Evolutionary conservation across 495 filamentous ascomycete genomes (phyloP).

Genomic region (Penicillium bovifimosum): DNA sequence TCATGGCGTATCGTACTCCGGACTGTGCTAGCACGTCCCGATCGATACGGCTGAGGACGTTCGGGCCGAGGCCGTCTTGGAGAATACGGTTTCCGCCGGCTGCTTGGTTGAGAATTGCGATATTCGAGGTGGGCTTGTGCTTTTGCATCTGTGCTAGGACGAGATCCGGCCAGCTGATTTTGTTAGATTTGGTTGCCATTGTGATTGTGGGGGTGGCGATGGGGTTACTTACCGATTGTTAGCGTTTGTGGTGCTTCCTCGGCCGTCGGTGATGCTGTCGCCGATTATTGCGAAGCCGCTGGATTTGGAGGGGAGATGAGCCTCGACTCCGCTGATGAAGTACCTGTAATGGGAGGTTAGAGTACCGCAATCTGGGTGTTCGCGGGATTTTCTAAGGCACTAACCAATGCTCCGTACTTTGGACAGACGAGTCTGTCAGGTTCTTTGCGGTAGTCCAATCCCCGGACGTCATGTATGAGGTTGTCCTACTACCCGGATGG

Average conservation of each 20-base stretch:
- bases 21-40: slow-evolving; percentile 56
- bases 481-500: slow-evolving; percentile 66
- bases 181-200: background rate
- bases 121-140: slow-evolving; percentile 36
- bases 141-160: slow-evolving; percentile 52
- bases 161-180: slow-evolving; percentile 58
- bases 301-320: slow-evolving; percentile 38
- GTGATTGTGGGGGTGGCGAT: background rate
- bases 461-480: slow-evolving; percentile 50
- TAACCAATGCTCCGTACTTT: slow-evolving; percentile 28
- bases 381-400: background rate
- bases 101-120: slow-evolving; percentile 64
- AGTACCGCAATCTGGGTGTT: background rate
- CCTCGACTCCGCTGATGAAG: slow-evolving; percentile 59
- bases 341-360: slow-evolving; percentile 35
- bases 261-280: slow-evolving; percentile 71
- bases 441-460: slow-evolving; percentile 46
- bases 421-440: slow-evolving; percentile 33
- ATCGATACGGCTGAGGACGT: slow-evolving; percentile 55
- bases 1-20: slow-evolving; percentile 56
- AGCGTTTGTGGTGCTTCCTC: slow-evolving; percentile 55
- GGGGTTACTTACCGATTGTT: slow-evolving; percentile 53
- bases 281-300: slow-evolving; percentile 57
- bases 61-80: slow-evolving; percentile 56
- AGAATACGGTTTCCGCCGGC: slow-evolving; percentile 68